Percentiles rank a stretch among this genome's conserved stretches.
Evolutionary conservation across 1,139 yeast genomes (phyloP).

Genomic region (Suhomyces bolitotheri): DNA sequence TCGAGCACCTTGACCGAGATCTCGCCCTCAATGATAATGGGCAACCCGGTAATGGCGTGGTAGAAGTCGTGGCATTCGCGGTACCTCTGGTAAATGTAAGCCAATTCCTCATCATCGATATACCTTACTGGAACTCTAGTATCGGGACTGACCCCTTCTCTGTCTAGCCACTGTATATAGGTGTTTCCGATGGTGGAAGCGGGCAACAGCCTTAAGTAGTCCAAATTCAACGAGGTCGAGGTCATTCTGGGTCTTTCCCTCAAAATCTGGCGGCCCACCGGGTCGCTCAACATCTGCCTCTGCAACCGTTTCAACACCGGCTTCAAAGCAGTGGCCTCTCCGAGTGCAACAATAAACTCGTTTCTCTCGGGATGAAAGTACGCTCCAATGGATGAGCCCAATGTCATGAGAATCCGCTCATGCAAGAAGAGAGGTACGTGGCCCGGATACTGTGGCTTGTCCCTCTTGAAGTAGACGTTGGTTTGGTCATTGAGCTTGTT

Average conservation of each 20-base stretch:
- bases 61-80: conserved; percentile 97
- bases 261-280: conserved; percentile 74
- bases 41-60: conserved; percentile 88
- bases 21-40: conserved; percentile 93
- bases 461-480: conserved; percentile 37
- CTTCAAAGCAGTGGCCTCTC: conserved; percentile 86
- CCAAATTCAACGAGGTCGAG: conserved; percentile 65
- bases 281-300: conserved; percentile 71
- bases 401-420: conserved; percentile 66
- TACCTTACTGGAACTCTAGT: conserved; percentile 85
- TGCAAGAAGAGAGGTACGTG: conserved; percentile 71
- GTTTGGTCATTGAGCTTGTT: conserved; percentile 27
- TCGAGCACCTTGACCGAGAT: conserved; percentile 91
- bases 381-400: conserved; percentile 82
- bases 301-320: conserved; percentile 63
- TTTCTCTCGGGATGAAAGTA: conserved; percentile 78
- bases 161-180: conserved; percentile 78
- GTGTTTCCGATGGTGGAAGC: conserved; percentile 74
- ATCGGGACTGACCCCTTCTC: conserved; percentile 92
- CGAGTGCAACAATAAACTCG: conserved; percentile 86
- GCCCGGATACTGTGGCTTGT: conserved; percentile 63
- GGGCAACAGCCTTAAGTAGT: conserved; percentile 60
- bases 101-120: conserved; percentile 87
- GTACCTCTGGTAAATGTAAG: conserved; percentile 87
- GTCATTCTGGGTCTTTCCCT: conserved; percentile 84